phyloP scores from a whole-genome alignment of 495 filamentous ascomycete species.

The Aspergillus funiculosus region DNA sequence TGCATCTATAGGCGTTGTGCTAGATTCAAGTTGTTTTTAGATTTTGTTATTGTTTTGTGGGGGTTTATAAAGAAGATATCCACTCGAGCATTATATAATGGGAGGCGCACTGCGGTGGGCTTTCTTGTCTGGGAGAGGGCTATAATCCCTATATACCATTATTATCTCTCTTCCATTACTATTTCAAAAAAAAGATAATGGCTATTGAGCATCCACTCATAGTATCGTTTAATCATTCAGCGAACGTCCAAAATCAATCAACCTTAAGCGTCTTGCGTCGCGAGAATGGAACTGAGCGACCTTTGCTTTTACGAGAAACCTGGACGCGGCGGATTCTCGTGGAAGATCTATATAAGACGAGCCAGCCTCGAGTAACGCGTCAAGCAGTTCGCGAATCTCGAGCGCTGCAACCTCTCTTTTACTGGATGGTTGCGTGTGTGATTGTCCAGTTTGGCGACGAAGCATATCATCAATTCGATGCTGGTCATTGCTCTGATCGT shows the following conservation, averaged over 20 bases:
- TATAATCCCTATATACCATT: neutral
- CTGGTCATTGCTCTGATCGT: constrained; percentile 48
- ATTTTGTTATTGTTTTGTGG: neutral
- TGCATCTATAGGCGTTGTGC: constrained; percentile 19
- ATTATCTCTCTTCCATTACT: neutral
- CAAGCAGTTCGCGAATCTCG: constrained; percentile 62
- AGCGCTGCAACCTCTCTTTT: constrained; percentile 60
- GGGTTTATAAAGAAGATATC: constrained; percentile 6
- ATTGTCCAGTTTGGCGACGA: constrained; percentile 37
- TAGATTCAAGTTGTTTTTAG: constrained; percentile 2
- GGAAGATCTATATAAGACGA: constrained; percentile 62
- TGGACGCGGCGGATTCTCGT: constrained; percentile 72
- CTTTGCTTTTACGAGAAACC: constrained; percentile 78
- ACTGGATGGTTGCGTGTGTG: constrained; percentile 31
- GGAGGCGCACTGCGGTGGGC: neutral
- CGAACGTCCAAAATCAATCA: constrained; percentile 80
- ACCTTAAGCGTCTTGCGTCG: constrained; percentile 66
- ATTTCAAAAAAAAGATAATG: neutral
- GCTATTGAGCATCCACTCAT: neutral
- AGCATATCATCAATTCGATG: constrained; percentile 71
- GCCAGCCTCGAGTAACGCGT: constrained; percentile 56
- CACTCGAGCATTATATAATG: constrained; percentile 10
- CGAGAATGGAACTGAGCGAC: constrained; percentile 82
- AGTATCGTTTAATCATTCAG: constrained; percentile 56
- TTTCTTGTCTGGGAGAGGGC: neutral